These are phyloP conservation scores for Didymella glomerata DNA, from an alignment of 2,329 filamentous ascomycete genomes.

Conservation along the genomic window DNA sequence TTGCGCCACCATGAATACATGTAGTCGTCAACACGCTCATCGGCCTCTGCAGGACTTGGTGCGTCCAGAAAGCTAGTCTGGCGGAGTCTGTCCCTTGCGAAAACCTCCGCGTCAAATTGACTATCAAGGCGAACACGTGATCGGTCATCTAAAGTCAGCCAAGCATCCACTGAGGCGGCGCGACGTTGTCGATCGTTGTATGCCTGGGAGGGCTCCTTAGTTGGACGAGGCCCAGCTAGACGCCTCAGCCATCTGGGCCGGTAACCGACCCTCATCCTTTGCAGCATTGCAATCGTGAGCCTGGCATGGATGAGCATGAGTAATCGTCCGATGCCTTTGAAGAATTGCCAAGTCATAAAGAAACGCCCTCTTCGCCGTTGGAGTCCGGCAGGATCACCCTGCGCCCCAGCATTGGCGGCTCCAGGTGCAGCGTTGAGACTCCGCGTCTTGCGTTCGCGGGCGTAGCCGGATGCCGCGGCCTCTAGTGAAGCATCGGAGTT, in stretches of 20 bases:
- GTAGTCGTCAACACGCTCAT: slow-evolving; percentile 74
- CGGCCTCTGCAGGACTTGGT: slow-evolving; percentile 52
- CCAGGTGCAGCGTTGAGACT: slow-evolving; percentile 38
- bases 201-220: slow-evolving; percentile 28
- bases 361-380: slow-evolving; percentile 80
- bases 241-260: slow-evolving; percentile 71
- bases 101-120: slow-evolving; percentile 78
- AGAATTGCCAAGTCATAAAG: slow-evolving; percentile 78
- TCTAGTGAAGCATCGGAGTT: slow-evolving; percentile 46
- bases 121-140: slow-evolving; percentile 32
- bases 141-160: slow-evolving; percentile 39
- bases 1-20: slow-evolving; percentile 86
- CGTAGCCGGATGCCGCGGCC: slow-evolving; percentile 61
- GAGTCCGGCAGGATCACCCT: slow-evolving; percentile 75
- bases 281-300: slow-evolving; percentile 63
- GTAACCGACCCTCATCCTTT: slow-evolving; percentile 66
- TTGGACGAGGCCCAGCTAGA: slow-evolving; percentile 55
- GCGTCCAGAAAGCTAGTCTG: slow-evolving; percentile 44
- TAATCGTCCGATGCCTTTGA: slow-evolving; percentile 76
- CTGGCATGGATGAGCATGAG: slow-evolving; percentile 67
- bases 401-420: slow-evolving; percentile 37
- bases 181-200: slow-evolving; percentile 12
- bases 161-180: slow-evolving; percentile 27
- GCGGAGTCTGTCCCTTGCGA: slow-evolving; percentile 71
- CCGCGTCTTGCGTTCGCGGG: slow-evolving; percentile 72